Base-by-base conservation (phyloP, 345 rosid genomes). In the Crucihimalaya himalaica region DNA sequence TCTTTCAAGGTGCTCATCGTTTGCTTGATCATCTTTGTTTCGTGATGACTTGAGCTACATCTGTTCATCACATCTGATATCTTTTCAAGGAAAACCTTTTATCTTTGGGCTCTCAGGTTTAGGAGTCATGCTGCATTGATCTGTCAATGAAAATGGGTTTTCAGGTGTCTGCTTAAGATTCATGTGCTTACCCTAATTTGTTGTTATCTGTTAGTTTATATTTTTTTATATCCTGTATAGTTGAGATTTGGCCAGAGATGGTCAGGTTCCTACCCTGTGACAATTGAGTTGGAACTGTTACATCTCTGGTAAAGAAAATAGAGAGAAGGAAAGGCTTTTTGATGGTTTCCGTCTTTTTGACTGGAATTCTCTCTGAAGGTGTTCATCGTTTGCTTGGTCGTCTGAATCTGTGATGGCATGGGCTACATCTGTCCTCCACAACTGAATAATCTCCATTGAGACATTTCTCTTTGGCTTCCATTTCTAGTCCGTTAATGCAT, bases 391-490 rank as follows among this genome's bases (percentile, higher is more conserved):
- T 77, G 84, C 84, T 69, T 80, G 79, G 65, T 79, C 66, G 15
- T 77, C 75, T 64, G 13, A 16, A 11, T 70, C 18, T 45, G 46
- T 77, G 81, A 70, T 74, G 81, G 46, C 69, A 63, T 75, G 77
- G 48, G 86, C 87, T 86, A 79, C 87, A 84, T 84, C 86, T 81
- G 84, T 82, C 79, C 79, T 20, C 82, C 72, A 83, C 75, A 82
- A 59, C 28, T 55, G 0, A 21, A 34, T 6, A 15, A 27, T 25
- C 59, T 43, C 28, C 57, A 66, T 7, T 67, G 27, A 14, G 6
- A 68, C 20, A 62, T 47, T 54, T n/a, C 16, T 66, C 18, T 8
- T 78, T 43, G 27, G 10, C 51, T 34, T 42, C 53, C 37, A 50
- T 31, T 28, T 28, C 3, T 11, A 14, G 12, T 31, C 21, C 0